Conservation (phyloP, 805 yeast genomes). For the Zygosaccharomyces siamensis region DNA sequence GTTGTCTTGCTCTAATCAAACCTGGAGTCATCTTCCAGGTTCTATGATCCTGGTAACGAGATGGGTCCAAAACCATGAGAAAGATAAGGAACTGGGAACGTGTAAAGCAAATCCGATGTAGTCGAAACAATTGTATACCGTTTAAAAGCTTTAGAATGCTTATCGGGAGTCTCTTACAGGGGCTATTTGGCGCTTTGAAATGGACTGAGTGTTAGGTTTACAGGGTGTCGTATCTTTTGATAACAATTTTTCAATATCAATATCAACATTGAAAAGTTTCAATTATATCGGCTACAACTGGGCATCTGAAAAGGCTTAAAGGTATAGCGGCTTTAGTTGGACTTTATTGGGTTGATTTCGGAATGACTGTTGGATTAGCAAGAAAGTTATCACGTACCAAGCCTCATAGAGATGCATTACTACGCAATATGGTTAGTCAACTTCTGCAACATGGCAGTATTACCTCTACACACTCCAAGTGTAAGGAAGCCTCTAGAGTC, state of each 20-base stretch:
- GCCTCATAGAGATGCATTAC: constrained; percentile 50
- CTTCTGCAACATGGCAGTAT: constrained; percentile 66
- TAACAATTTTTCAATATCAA: neutral
- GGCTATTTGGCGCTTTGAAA: neutral
- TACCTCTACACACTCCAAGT: constrained; percentile 69
- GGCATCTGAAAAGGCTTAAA: neutral
- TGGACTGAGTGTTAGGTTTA: neutral
- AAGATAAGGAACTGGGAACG: neutral
- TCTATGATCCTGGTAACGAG: constrained; percentile 54
- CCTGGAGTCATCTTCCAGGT: constrained; percentile 92
- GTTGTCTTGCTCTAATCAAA: constrained; percentile 81
- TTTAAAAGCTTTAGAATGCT: neutral
- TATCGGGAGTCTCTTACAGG: neutral
- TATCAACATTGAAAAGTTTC: neutral
- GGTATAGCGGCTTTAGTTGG: neutral
- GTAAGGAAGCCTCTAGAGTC: constrained; percentile 59
- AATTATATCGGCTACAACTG: neutral
- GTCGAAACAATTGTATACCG: neutral
- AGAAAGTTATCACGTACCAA: constrained; percentile 39
- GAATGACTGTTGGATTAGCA: constrained; percentile 32
- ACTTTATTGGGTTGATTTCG: neutral
- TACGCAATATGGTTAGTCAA: constrained; percentile 63
- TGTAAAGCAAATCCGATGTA: neutral
- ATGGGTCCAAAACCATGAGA: constrained; percentile 33
- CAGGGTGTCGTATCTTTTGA: neutral